Conservation (phyloP, 257 asterid genomes). For the Rhazya stricta region DNA sequence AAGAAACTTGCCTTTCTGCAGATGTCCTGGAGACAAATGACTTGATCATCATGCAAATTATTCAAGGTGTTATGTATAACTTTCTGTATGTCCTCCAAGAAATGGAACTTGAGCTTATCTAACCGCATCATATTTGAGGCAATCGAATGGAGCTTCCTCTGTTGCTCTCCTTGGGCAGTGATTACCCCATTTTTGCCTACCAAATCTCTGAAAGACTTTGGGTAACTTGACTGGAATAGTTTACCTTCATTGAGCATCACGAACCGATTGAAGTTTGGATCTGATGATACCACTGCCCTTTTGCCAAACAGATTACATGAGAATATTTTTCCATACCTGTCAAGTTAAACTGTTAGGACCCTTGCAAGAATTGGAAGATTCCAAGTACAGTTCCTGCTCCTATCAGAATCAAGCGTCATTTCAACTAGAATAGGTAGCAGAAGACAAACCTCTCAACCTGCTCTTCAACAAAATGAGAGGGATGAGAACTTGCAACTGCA, state of each 20-base stretch:
- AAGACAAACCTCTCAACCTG: conserved; percentile 54
- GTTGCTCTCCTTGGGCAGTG: conserved; percentile 73
- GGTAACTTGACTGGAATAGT: conserved; percentile 80
- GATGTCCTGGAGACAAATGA: conserved; percentile 65
- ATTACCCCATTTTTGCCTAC: conserved; percentile 86
- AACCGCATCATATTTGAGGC: conserved; percentile 85
- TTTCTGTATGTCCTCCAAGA: conserved; percentile 60
- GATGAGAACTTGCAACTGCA: conserved; percentile 84
- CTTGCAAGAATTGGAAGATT: neutral
- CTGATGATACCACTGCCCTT: conserved; percentile 81
- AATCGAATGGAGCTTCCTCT: conserved; percentile 69
- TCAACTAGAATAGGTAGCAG: neutral
- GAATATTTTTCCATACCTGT: conserved; percentile 76
- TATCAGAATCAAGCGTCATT: too few species aligned
- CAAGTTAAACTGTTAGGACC: neutral
- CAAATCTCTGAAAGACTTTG: conserved; percentile 79
- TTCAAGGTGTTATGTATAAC: conserved; percentile 40
- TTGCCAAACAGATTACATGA: conserved; percentile 69
- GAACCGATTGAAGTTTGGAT: conserved; percentile 70
- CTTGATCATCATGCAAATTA: conserved; percentile 43
- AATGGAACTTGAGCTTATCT: conserved; percentile 68
- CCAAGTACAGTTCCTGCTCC: neutral
- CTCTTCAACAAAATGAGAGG: conserved; percentile 64
- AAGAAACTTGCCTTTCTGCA: conserved; percentile 59
- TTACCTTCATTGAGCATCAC: conserved; percentile 83